Percentiles rank a stretch among this genome's conserved stretches.
phyloP scores from a whole-genome alignment of 441 rosid species.

The Omphalea diandra region DNA sequence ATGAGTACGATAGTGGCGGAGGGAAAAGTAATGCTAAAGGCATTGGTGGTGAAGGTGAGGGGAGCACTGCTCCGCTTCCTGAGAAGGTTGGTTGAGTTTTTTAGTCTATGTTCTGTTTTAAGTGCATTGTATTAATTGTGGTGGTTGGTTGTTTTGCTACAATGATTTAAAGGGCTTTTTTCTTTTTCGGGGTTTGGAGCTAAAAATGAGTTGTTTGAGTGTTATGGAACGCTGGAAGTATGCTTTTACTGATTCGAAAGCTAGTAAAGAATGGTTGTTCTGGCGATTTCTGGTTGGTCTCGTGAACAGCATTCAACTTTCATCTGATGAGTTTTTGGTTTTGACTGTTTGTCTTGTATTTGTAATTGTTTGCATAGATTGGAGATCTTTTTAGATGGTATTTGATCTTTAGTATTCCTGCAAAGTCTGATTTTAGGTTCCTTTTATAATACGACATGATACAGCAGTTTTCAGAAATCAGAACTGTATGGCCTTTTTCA shows the following conservation, averaged over 20 bases:
- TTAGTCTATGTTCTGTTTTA: not conserved
- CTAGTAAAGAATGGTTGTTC: no score
- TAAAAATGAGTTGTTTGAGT: no score
- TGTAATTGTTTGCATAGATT: not conserved
- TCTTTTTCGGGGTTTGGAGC: no score
- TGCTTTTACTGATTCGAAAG: no score
- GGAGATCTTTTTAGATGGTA: not conserved
- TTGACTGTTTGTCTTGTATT: not conserved
- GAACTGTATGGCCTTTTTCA: not conserved
- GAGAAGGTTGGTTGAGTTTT: conserved; percentile 46
- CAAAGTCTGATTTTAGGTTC: not conserved
- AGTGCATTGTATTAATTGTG: no score
- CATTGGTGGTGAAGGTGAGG: conserved; percentile 58
- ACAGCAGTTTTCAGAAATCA: not conserved
- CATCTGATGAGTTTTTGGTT: not conserved
- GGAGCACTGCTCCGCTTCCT: conserved; percentile 52
- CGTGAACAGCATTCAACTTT: no score
- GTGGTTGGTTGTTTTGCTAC: no score
- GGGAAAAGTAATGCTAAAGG: conserved; percentile 47
- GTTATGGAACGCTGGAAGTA: no score
- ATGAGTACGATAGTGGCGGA: conserved; percentile 38
- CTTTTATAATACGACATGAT: not conserved
- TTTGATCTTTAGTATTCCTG: not conserved
- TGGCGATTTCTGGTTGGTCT: no score
- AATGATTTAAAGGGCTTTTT: no score